Evolutionary conservation across 2,329 filamentous ascomycete genomes (phyloP).

Genomic region (Penicillium sp.): DNA sequence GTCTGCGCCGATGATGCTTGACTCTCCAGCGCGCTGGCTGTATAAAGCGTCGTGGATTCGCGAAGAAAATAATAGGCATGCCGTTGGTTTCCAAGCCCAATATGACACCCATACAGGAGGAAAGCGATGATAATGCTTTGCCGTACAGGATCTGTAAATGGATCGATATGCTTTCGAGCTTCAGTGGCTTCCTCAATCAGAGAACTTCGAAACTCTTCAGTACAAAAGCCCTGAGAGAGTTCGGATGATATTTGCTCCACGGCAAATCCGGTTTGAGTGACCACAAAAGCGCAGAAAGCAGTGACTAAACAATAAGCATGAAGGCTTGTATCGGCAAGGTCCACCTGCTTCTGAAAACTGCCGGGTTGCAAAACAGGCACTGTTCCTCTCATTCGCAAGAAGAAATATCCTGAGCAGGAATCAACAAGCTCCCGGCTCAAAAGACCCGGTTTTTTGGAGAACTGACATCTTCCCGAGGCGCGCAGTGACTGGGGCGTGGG

Average conservation of each 20-base stretch:
- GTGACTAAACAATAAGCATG: conserved; percentile 30
- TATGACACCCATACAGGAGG: conserved; percentile 67
- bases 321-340: conserved; percentile 17
- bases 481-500: background rate
- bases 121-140: conserved; percentile 61
- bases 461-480: background rate
- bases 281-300: conserved; percentile 39
- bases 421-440: conserved; percentile 8
- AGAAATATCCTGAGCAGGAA: conserved; percentile 20
- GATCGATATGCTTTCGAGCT: conserved; percentile 18
- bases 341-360: conserved; percentile 22
- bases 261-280: conserved; percentile 21
- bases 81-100: conserved; percentile 64
- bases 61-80: conserved; percentile 71
- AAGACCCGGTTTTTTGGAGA: conserved; percentile 2
- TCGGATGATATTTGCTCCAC: background rate
- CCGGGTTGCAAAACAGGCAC: conserved; percentile 28
- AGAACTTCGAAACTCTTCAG: conserved; percentile 9
- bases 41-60: conserved; percentile 68
- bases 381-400: conserved; percentile 20
- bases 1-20: conserved; percentile 51
- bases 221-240: background rate
- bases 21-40: conserved; percentile 42
- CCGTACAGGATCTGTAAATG: conserved; percentile 18
- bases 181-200: conserved; percentile 29